These are phyloP conservation scores for Stachybotrys chlorohalonatus DNA, from an alignment of 2,329 filamentous ascomycete genomes.

Conservation along the genomic window DNA sequence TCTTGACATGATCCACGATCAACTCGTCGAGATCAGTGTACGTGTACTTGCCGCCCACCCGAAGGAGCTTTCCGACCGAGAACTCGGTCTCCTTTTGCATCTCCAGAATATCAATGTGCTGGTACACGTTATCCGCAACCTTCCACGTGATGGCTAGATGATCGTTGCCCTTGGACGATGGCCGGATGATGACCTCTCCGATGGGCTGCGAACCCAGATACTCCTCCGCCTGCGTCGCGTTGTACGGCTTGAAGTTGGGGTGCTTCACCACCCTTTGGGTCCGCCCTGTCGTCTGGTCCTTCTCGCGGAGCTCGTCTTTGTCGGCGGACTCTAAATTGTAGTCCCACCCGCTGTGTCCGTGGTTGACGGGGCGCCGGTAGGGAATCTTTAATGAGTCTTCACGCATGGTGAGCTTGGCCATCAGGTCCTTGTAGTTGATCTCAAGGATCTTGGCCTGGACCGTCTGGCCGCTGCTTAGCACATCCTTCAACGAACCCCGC, in stretches of 20 bases:
- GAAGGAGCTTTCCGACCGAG: conserved; percentile 76
- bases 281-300: conserved; percentile 75
- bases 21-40: conserved; percentile 96
- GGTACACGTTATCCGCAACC: conserved; percentile 89
- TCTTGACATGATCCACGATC: conserved; percentile 94
- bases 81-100: conserved; percentile 97
- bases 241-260: conserved; percentile 90
- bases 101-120: conserved; percentile 95
- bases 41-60: conserved; percentile 78
- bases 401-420: conserved; percentile 73
- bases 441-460: conserved; percentile 81
- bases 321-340: conserved; percentile 71
- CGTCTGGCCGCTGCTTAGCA: conserved; percentile 73
- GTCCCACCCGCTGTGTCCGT: conserved; percentile 79
- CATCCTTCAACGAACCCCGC: conserved; percentile 59
- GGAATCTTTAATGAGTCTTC: conserved; percentile 72
- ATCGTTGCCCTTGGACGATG: conserved; percentile 90
- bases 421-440: conserved; percentile 78
- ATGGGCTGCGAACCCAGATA: conserved; percentile 77
- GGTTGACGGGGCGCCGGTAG: conserved; percentile 60
- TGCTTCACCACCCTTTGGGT: conserved; percentile 96
- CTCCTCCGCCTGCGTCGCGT: conserved; percentile 84
- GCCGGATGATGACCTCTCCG: conserved; percentile 90
- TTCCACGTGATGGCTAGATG: conserved; percentile 98
- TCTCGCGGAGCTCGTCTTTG: conserved; percentile 74